These are phyloP conservation scores for Chaetomium cochliodes DNA, from an alignment of 495 filamentous ascomycete species.

Conservation along the genomic window DNA sequence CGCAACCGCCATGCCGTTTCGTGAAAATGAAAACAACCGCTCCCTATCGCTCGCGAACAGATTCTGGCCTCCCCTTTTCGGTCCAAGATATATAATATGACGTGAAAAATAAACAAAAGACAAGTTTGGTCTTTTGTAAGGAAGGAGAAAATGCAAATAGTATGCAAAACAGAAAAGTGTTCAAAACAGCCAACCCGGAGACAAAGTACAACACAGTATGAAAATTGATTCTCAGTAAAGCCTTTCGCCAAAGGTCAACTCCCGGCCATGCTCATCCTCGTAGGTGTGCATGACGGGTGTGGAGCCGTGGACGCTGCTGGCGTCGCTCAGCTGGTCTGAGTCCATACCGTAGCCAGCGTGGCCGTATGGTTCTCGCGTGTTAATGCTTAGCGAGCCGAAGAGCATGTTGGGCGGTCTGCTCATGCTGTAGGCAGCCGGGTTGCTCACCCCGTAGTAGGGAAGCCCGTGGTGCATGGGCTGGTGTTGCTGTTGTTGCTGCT, in stretches of 20 bases:
- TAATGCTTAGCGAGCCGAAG: constrained; percentile 28
- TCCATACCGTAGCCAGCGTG: constrained; percentile 13
- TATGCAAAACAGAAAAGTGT: background rate
- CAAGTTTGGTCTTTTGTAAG: background rate
- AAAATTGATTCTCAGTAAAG: background rate
- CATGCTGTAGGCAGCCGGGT: constrained; percentile 35
- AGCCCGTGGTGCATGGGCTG: constrained; percentile 13
- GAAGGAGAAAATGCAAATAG: background rate
- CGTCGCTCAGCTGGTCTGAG: constrained; percentile 34
- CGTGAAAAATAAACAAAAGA: constrained; percentile 3
- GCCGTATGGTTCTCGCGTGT: background rate
- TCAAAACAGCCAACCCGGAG: background rate
- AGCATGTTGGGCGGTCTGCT: constrained; percentile 25
- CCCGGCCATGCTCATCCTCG: constrained; percentile 3
- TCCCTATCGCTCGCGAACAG: background rate
- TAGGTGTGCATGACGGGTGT: constrained; percentile 25
- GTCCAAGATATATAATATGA: background rate
- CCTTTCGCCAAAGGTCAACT: constrained; percentile 16
- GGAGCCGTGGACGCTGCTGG: constrained; percentile 41
- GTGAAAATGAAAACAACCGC: background rate
- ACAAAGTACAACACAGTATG: background rate
- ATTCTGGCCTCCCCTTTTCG: constrained; percentile 1
- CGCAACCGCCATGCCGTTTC: background rate
- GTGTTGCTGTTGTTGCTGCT: constrained; percentile 8
- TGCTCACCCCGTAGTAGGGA: constrained; percentile 27